Base-by-base conservation (phyloP, 345 rosid species). In the Pseudoturritis turrita region DNA sequence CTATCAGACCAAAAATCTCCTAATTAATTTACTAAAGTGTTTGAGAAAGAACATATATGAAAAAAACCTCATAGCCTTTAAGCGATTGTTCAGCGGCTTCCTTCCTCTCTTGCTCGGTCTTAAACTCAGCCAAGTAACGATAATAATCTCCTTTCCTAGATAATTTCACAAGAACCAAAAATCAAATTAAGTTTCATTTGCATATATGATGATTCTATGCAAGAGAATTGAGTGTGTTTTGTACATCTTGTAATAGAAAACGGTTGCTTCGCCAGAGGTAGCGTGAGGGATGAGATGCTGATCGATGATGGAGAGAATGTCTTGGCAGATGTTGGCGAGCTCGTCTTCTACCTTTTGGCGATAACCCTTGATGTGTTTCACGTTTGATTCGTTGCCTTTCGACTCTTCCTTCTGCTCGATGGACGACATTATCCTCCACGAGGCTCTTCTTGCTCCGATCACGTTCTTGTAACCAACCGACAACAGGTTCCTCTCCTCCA, bases 371-470 rank as follows among this genome's bases (percentile, higher is more conserved):
- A 95, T 89, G 21, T 87, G 76, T 74, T 95, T 89, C 53, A 89
- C 99, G 46, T 95, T 88, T 50, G 88, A 77, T 28, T 95, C 96
- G 45, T 89, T 91, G 52, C 97, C 96, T 74, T 91, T 91, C 0
- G 94, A 83, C 79, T 93, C 98, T 74, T 93, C 98, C 81, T 89
- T 94, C 81, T 94, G 98, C 79, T 89, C 98, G 23, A 94, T 94
- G 0, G 98, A 94, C 43, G 98, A 90, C 98, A 94, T 91, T 40
- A 94, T 94, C 45, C 98, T 84, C 98, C 98, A 93, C 0, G 98
- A 93, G 41, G 98, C 98, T 46, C 98, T 68, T 69, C 98, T 77
- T 7, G 97, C 97, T 6, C 97, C 97, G 11, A 94, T 94, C 49
- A 95, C 99, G 40, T 76, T 76, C 64, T 91, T 95, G 85, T 95